Conservation (phyloP, 306 rosid species). For the Adenanthera pavonina region DNA sequence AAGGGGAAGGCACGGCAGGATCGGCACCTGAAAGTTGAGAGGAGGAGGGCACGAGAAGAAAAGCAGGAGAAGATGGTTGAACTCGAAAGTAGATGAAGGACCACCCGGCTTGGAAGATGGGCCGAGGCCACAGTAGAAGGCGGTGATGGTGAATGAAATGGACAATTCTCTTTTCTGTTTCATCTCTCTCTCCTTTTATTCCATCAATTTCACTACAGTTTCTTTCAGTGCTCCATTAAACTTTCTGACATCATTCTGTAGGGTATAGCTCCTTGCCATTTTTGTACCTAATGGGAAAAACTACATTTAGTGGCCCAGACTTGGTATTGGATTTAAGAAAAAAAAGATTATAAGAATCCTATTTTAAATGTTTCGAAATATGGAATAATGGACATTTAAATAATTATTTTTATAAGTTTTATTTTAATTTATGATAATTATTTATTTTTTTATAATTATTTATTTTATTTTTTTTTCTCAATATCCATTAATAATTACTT, state of each 20-base stretch:
- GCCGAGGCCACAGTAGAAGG: background rate
- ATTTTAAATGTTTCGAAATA: too few relatives aligned
- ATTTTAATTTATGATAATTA: too few relatives aligned
- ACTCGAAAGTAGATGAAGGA: background rate
- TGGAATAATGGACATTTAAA: too few relatives aligned
- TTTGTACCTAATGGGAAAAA: background rate
- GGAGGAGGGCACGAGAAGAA: background rate
- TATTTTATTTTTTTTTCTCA: too few relatives aligned
- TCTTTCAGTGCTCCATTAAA: background rate
- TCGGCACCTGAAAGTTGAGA: background rate
- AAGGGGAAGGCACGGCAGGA: background rate
- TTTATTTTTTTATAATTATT: too few relatives aligned
- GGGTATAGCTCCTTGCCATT: background rate
- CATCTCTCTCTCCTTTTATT: background rate
- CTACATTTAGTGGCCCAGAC: background rate
- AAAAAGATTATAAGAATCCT: too few relatives aligned
- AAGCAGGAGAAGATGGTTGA: background rate
- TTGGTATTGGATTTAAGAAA: background rate
- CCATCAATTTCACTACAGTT: background rate
- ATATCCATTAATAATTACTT: too few relatives aligned
- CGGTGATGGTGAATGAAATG: background rate
- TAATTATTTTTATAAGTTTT: too few relatives aligned
- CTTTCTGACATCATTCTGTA: conserved; percentile 12
- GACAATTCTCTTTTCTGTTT: background rate
- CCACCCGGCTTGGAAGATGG: background rate